phyloP scores from a whole-genome alignment of 2,329 filamentous ascomycete genomes.

The Cercospora sp. region DNA sequence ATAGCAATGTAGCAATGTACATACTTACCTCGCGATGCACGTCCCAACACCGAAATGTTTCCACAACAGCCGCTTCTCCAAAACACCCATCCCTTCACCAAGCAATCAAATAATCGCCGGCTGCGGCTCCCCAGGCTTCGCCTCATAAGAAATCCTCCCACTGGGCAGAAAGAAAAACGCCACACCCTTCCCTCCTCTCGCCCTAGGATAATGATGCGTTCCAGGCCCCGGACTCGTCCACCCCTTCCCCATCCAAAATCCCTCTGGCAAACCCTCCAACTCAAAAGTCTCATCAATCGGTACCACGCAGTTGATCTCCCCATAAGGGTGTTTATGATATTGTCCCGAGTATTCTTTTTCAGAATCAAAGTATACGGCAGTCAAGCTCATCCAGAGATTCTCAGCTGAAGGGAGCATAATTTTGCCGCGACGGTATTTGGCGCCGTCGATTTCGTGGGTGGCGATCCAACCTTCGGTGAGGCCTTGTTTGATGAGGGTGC shows the following conservation, averaged over 20 bases:
- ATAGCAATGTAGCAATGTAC: no score
- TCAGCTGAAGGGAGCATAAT: conserved; percentile 49
- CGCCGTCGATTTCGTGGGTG: conserved; percentile 42
- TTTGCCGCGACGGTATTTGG: conserved; percentile 49
- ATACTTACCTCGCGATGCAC: no score
- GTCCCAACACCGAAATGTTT: no score
- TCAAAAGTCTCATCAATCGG: conserved; percentile 52
- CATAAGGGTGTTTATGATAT: conserved; percentile 44
- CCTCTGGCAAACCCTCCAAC: conserved; percentile 52
- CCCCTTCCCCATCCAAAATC: conserved; percentile 55
- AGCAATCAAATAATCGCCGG: conserved; percentile 2
- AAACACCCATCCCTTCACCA: no score
- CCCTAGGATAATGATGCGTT: conserved; percentile 59
- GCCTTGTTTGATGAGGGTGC: conserved; percentile 38
- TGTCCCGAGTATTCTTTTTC: conserved; percentile 53
- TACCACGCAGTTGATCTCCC: conserved; percentile 38
- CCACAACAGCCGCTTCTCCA: no score
- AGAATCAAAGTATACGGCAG: conserved; percentile 59
- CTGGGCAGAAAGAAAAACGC: conserved; percentile 59
- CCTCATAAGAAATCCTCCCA: conserved; percentile 54
- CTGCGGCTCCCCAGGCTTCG: conserved; percentile 42
- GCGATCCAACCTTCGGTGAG: conserved; percentile 43
- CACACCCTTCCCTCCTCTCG: conserved; percentile 52
- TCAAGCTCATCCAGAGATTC: conserved; percentile 57
- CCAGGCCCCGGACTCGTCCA: conserved; percentile 58